These are phyloP conservation scores for Podospora australis DNA, from an alignment of 495 filamentous ascomycete species.

Conservation along the genomic window DNA sequence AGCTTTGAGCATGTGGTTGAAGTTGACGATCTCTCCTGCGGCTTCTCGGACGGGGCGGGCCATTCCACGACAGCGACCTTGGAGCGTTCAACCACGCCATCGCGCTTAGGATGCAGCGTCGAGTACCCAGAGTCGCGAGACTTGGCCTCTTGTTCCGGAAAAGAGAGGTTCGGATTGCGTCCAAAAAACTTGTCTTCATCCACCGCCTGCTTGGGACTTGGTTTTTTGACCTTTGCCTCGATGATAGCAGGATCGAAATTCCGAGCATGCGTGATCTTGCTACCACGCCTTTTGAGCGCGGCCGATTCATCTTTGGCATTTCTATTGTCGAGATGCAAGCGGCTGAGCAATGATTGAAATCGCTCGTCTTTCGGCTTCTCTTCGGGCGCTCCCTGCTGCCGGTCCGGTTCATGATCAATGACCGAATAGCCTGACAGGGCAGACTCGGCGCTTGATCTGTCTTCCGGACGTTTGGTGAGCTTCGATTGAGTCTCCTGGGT, in stretches of 20 bases:
- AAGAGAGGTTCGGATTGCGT: not conserved
- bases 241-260: conserved; percentile 17
- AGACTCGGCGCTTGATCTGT: not conserved
- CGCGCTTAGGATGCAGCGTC: not conserved
- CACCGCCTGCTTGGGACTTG: not conserved
- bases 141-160: not conserved
- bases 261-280: not conserved
- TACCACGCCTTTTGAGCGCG: not conserved
- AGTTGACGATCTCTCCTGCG: not conserved
- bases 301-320: not conserved
- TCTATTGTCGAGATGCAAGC: conserved; percentile 8
- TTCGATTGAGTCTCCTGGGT: not conserved
- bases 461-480: not conserved
- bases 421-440: not conserved
- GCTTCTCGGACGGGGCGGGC: not conserved
- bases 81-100: not conserved
- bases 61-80: not conserved
- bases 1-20: conserved; percentile 12
- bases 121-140: conserved; percentile 20
- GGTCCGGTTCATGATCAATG: not conserved
- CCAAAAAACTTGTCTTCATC: not conserved
- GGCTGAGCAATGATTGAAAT: conserved; percentile 18
- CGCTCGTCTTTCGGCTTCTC: conserved; percentile 12
- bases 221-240: conserved; percentile 16
- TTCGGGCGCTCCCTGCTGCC: not conserved